phyloP scores from a whole-genome alignment of 78 protist genomes.

The Creolimax fragrantissima region DNA sequence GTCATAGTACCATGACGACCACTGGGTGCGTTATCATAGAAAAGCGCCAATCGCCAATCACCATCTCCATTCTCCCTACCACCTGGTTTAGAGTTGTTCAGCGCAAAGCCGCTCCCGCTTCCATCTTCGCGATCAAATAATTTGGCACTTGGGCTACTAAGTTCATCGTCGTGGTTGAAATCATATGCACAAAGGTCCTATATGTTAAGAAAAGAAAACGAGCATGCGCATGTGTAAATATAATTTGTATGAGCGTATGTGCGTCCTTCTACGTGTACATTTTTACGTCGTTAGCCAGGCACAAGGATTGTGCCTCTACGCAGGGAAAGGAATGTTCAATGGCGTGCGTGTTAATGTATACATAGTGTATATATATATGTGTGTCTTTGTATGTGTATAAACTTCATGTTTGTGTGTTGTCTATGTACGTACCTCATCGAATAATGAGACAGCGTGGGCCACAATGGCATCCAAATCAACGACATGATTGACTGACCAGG shows the following conservation, averaged over 20 bases:
- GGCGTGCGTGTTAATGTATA: too few relatives aligned
- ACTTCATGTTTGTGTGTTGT: too few relatives aligned
- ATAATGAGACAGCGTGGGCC: background rate
- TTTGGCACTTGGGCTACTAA: background rate
- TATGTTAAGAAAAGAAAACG: background rate
- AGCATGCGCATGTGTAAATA: background rate
- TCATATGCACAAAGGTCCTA: background rate
- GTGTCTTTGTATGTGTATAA: too few relatives aligned
- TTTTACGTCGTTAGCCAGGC: too few relatives aligned
- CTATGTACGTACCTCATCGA: background rate
- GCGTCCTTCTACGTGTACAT: too few relatives aligned
- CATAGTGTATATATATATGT: too few relatives aligned
- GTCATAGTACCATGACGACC: constrained; percentile 19
- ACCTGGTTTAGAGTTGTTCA: background rate
- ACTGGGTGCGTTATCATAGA: constrained; percentile 20
- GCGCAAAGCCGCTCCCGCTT: background rate
- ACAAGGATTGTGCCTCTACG: too few relatives aligned
- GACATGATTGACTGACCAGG: background rate
- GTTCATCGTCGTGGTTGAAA: background rate
- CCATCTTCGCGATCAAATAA: background rate
- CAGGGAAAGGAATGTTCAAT: too few relatives aligned
- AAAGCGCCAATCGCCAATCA: background rate
- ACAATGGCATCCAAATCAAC: background rate
- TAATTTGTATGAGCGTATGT: background rate
- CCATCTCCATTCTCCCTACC: background rate